Evolutionary conservation across 1,139 yeast genomes (phyloP).

Genomic region (Blastobotrys malaysiensis): DNA sequence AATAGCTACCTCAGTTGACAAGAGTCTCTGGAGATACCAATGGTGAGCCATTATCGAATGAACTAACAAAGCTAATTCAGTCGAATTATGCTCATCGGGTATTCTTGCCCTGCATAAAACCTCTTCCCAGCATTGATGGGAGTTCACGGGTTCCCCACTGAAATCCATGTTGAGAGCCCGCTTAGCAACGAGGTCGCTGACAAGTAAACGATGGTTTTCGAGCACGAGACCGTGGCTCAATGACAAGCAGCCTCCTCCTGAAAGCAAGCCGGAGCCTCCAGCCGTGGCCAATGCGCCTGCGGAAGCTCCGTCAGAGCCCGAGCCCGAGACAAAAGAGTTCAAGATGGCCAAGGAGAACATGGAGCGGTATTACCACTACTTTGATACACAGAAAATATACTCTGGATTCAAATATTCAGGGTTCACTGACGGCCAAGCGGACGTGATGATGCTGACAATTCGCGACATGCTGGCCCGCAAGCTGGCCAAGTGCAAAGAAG

Average conservation of each 20-base stretch:
- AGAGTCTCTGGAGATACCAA: too few relatives aligned
- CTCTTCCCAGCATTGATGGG: neutral
- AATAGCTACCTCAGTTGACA: too few relatives aligned
- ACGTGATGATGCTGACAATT: constrained; percentile 35
- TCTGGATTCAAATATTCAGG: constrained; percentile 35
- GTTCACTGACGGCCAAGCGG: constrained; percentile 38
- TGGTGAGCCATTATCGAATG: too few relatives aligned
- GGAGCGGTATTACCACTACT: constrained; percentile 27
- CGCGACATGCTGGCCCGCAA: constrained; percentile 36
- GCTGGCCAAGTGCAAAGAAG: constrained; percentile 51
- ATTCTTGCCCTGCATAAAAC: neutral
- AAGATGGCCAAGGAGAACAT: constrained; percentile 11
- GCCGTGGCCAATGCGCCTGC: neutral
- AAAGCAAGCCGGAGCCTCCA: neutral
- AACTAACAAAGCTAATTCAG: neutral
- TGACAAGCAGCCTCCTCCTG: neutral
- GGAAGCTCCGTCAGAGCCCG: constrained; percentile 1
- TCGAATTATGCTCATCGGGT: neutral
- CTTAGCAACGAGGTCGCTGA: neutral
- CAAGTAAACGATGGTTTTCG: neutral
- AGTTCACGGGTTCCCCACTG: neutral
- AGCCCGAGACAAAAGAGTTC: constrained; percentile 7
- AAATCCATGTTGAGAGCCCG: neutral
- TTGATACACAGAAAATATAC: constrained; percentile 39
- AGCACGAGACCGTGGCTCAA: neutral